These are phyloP conservation scores for Apophysomyces trapeziformis DNA, from an alignment of 371 early-diverging fungal species.

Conservation along the genomic window DNA sequence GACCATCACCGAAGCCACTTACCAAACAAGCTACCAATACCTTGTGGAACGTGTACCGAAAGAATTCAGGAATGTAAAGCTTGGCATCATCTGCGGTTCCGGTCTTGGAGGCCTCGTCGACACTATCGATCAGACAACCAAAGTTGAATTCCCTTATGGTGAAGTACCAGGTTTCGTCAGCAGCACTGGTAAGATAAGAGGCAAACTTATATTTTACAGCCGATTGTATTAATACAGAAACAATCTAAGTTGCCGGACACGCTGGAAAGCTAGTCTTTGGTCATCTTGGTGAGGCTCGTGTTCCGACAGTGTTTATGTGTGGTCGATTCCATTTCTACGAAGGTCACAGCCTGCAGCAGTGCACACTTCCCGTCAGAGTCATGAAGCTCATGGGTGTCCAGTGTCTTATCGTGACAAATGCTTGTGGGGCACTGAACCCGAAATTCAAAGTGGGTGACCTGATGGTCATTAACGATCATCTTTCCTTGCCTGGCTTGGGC, in stretches of 20 bases:
- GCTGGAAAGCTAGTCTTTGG: conserved; percentile 94
- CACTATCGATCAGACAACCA: conserved; percentile 64
- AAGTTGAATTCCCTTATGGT: conserved; percentile 73
- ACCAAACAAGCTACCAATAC: conserved; percentile 29
- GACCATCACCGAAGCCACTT: conserved; percentile 35
- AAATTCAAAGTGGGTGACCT: conserved; percentile 86
- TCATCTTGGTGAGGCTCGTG: conserved; percentile 68
- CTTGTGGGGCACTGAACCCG: conserved; percentile 89
- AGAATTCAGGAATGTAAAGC: conserved; percentile 46
- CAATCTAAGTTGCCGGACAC: conserved; percentile 77
- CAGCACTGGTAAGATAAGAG: conserved; percentile 72
- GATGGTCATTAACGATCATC: conserved; percentile 88
- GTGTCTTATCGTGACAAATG: conserved; percentile 87
- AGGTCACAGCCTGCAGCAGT: conserved; percentile 79
- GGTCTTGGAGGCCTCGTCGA: conserved; percentile 89
- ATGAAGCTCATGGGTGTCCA: conserved; percentile 84
- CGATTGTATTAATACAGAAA: not conserved
- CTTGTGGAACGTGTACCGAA: conserved; percentile 34
- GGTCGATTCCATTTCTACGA: conserved; percentile 91
- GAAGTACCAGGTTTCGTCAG: conserved; percentile 87
- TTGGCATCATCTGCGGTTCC: conserved; percentile 92
- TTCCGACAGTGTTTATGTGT: conserved; percentile 82
- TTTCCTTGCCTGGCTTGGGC: conserved; percentile 83
- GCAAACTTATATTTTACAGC: not conserved
- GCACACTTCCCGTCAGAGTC: conserved; percentile 89